Base-by-base conservation (phyloP, 208 protist genomes). In the Trypanosoma vivax region DNA sequence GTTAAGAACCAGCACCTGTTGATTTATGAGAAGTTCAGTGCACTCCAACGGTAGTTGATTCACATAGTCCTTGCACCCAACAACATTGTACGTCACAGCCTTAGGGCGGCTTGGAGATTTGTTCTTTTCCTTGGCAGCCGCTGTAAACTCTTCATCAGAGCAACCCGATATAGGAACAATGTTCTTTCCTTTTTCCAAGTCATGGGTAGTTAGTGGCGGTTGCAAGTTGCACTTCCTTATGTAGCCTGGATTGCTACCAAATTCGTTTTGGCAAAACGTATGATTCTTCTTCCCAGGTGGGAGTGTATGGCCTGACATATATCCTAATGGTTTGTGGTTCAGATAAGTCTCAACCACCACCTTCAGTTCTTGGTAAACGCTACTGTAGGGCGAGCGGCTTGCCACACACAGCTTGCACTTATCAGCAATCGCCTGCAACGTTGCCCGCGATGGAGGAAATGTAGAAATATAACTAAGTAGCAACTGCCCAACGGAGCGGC, bases 1-100 rank as follows among this genome's bases (percentile, higher is more conserved):
- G 21, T 63, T 65, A 35, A 94, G 74, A 4, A 83, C 72, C 35
- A 62, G 63, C 28, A 83, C 46, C 39, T 90, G 80, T 56, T 85
- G 63, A 25, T 80, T 68, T 33, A 90, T 67, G 3, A 76, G 62
- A 14, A 39, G 29, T 18, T 85, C 75, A 19, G 72, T 78, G 53
- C 76, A 88, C 49, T 81, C 65, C 7, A 88, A 67, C 30, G 79
- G 79, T 28, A 81, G 67, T 54, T 92, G 85, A 51, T 84, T 71
- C 9, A 86, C 57, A 57, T 92, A 90, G 53, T 79, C 74, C 48
- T 73, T 78, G 56, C 76, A 83, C 9, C 65, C 56, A 41, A 58
- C 39, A 50, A 67, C 47, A 42, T 67, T 42, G 50, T 67, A 67
- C 52, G 59, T 67, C 19, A 60, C 60, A 47, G 45, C 40, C 46